phyloP scores from a whole-genome alignment of 306 rosid genomes.

The Dalbergia oliveri region DNA sequence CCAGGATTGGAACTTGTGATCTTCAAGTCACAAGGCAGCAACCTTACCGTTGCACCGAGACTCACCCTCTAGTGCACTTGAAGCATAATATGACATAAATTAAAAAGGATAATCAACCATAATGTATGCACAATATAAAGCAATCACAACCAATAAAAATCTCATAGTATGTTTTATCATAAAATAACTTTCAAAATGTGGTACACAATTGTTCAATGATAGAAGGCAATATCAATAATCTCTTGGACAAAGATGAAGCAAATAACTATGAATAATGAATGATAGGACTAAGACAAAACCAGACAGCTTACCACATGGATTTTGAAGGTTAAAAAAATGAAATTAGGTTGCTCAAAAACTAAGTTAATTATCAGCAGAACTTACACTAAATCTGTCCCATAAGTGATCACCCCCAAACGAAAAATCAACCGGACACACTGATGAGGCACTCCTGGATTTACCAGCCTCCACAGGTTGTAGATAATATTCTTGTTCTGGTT shows the following conservation, averaged over 20 bases:
- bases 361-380: constrained; percentile 48
- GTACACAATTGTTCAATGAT: neutral
- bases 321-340: constrained; percentile 4
- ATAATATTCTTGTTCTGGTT: constrained; percentile 97
- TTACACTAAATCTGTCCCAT: constrained; percentile 96
- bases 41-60: too few relatives aligned
- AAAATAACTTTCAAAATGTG: constrained; percentile 22
- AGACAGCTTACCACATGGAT: neutral
- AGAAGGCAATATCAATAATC: neutral
- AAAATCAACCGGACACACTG: constrained; percentile 90
- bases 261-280: constrained; percentile 10
- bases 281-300: constrained; percentile 13
- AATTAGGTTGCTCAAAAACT: constrained; percentile 15
- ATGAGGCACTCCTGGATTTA: constrained; percentile 81
- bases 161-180: neutral
- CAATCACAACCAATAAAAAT: neutral
- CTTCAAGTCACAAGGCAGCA: too few relatives aligned
- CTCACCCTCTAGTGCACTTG: too few relatives aligned
- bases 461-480: constrained; percentile 87
- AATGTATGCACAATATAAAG: neutral
- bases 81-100: neutral
- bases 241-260: neutral
- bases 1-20: too few relatives aligned
- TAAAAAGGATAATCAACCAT: neutral
- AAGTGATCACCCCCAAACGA: constrained; percentile 95